Base-by-base conservation (phyloP, 345 rosid species). In the Bretschneidera sinensis region DNA sequence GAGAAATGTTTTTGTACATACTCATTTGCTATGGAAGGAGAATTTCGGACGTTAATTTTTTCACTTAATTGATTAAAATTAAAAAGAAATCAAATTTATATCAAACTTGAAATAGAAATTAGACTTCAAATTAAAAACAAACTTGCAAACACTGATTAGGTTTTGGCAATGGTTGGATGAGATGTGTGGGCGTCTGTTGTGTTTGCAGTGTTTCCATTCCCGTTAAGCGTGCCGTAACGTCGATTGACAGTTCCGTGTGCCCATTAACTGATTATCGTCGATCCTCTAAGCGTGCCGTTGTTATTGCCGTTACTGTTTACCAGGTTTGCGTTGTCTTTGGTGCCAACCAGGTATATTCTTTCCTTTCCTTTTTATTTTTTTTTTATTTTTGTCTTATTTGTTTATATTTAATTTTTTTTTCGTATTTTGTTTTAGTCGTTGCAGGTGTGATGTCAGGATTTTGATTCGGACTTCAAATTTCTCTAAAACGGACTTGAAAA, bases 1-100 rank as follows among this genome's bases (percentile, higher is more conserved):
- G 69, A n/a, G n/a, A n/a, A 56, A 50, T 48, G 65, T 59, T 25
- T 64, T 72, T 83, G 89, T 83, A 83, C 83, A 78, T 72, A 70
- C 56, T 61, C 69, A 63, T 52, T 69, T 76, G 72, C 76, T 70
- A 67, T 79, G 81, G 78, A 79, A 75, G 81, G 63, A 70, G 74
- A 69, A 63, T 56, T 78, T 69, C 64, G 60, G 71, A 55, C 74
- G 55, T 69, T 47, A 22, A 51, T 55, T n/a, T 14, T 43, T 39
- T 5, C 17, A 22, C 51, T 33, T 43, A 63, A 61, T 16, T 21
- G 21, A 39, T 43, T 48, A 56, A 25, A n/a, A 9, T 28, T 33
- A 16, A 53, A 22, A 53, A 55, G 17, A 15, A 35, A n/a, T n/a
- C n/a, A n/a, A n/a, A n/a, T n/a, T n/a, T n/a, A n/a, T n/a, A n/a